These are phyloP conservation scores for Golubevia sp. DNA, from an alignment of 1,284 basidiomycete species.

Conservation along the genomic window DNA sequence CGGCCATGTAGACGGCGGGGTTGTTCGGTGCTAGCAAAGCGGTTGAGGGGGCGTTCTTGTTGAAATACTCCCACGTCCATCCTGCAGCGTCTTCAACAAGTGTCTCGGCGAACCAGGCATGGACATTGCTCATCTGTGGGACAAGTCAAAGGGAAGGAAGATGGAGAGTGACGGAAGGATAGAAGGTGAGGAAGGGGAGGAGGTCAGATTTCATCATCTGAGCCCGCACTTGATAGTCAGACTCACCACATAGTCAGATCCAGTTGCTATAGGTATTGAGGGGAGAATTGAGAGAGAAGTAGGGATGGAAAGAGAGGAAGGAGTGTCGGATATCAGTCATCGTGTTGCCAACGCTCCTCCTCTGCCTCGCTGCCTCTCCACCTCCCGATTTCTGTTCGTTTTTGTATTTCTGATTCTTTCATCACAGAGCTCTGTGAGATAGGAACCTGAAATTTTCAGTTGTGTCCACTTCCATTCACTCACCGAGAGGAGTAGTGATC, in stretches of 20 bases:
- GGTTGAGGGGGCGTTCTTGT: conserved; percentile 24
- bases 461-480: conserved; percentile 13
- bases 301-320: conserved; percentile 16
- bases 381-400: too few relatives aligned
- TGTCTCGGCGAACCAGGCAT: conserved; percentile 36
- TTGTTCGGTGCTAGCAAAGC: conserved; percentile 25
- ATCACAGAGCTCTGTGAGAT: too few relatives aligned
- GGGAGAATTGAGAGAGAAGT: neutral
- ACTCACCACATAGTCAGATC: too few relatives aligned
- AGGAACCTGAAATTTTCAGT: neutral
- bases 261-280: too few relatives aligned
- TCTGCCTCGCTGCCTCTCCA: too few relatives aligned
- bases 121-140: conserved; percentile 45
- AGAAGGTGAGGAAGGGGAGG: too few relatives aligned
- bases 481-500: conserved; percentile 25
- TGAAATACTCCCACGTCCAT: conserved; percentile 42
- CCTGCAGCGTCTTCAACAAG: conserved; percentile 39
- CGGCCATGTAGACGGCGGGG: conserved; percentile 33
- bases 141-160: too few relatives aligned
- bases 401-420: too few relatives aligned
- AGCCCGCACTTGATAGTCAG: too few relatives aligned
- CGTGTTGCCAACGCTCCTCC: neutral
- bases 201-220: too few relatives aligned
- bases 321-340: neutral
- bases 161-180: too few relatives aligned